These are phyloP conservation scores for Tetragonia tetragonoides DNA, from an alignment of 148 eudicot genomes.

Conservation along the genomic window DNA sequence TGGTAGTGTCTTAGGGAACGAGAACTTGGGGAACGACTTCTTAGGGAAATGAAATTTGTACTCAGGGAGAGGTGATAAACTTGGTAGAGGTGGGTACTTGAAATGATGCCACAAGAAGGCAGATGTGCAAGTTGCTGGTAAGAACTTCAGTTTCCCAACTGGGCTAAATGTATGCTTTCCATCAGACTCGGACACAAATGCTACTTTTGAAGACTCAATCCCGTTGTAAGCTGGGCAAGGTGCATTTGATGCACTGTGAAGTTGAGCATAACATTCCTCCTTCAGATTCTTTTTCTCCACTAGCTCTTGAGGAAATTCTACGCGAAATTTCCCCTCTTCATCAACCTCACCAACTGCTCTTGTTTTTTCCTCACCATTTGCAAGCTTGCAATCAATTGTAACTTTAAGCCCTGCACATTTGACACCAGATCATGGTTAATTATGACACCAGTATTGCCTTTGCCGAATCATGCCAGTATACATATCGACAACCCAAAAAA, in stretches of 20 bases:
- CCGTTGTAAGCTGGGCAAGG: constrained; percentile 35
- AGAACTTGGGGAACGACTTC: not conserved
- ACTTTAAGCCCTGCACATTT: constrained; percentile 40
- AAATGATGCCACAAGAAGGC: constrained; percentile 39
- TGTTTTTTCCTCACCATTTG: constrained; percentile 35
- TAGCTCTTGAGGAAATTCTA: constrained; percentile 28
- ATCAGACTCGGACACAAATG: constrained; percentile 23
- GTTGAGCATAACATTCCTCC: constrained; percentile 47
- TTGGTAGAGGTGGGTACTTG: constrained; percentile 29
- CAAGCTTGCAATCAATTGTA: constrained; percentile 43
- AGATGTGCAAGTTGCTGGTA: constrained; percentile 40
- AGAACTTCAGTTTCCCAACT: constrained; percentile 32
- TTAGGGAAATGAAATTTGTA: not conserved
- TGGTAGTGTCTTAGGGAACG: no score
- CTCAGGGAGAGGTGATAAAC: no score
- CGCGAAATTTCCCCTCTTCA: constrained; percentile 35
- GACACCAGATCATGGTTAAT: not conserved
- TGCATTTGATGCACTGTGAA: constrained; percentile 38
- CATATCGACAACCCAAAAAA: no score
- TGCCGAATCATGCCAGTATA: not conserved
- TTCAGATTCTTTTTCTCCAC: constrained; percentile 22
- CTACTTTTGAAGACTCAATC: constrained; percentile 32
- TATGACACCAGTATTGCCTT: not conserved
- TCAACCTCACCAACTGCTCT: constrained; percentile 38
- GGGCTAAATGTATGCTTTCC: constrained; percentile 37